Evolutionary conservation across 1,139 yeast species (phyloP), one percentile per base, ranked within the genome.

Genomic region (Candida tropicalis): DNA sequence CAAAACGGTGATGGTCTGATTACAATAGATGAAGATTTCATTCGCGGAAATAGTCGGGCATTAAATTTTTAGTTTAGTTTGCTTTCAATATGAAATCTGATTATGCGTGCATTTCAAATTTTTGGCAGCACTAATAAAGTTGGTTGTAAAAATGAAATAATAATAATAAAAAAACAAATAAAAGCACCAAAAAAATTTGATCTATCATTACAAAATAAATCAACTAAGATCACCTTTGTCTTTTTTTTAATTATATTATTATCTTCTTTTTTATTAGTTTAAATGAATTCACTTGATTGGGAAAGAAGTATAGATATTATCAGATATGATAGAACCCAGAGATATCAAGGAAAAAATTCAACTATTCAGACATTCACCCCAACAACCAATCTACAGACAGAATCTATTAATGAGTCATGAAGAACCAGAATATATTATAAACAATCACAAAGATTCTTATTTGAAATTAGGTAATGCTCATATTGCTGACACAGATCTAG

Each of bases 361-460:
- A 26, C 22, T 26, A 13, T 34, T 34, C 33, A 32, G 22, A 33
- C 41, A 20, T 5, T 22, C 36, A 4, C 41, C 36, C 13, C 41
- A 31, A 17, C 22, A 31, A 38, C 29, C 36, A 5, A 16, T 20
- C 6, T 37, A 41, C 17, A 41, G 26, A 31, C 43, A 43, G 12
- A 43, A 43, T 23, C 38, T 29, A 13, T 10, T 36, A 13, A 34
- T 34, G 24, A 29, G 31, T 4, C 31, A 39, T 25, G 43, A 40
- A 35, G 48, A 43, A 24, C 53, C 53, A 7, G 18, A 32, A 15
- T 49, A 49, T 24, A 35, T 49, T 8, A 25, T 31, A 7, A 34
- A 38, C 16, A 47, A 50, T 26, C 45, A 47, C 38, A 27, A 42
- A 11, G 44, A 50, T 26, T 42, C 52, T n/a, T 41, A 40, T 20